Base-by-base conservation (phyloP, 768 basidiomycete species). In the Lactarius hengduanensis region DNA sequence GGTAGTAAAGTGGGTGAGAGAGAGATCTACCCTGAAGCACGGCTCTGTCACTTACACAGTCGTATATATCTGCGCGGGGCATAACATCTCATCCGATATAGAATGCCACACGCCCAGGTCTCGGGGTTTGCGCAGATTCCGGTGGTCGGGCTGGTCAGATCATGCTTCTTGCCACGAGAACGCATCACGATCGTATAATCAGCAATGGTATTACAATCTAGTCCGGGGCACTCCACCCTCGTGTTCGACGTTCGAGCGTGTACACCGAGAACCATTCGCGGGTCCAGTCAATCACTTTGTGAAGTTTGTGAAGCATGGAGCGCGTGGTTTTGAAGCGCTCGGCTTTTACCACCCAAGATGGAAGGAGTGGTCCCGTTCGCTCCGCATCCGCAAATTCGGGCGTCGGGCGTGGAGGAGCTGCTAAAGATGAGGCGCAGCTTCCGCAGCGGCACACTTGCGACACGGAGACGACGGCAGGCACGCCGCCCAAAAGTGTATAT, bases 51-150 rank as follows among this genome's bases (percentile, higher is more conserved):
- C 13, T n/a, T 47, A 11, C 26, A 63, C 43, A 40, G 59, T 54
- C 40, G 26, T 69, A 69, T 70, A 61, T 69, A 70, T 56, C 41
- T 59, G 38, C 13, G n/a, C 13, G 28, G 38, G 15, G 30, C 26
- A 45, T 10, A 43, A 3, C 28, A 30, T 40, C 34, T 10, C 16
- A 30, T 40, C 38, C 38, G 43, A 57, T 16, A 22, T 15, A 34
- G 26, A 47, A 28, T 34, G 26, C 59, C 26, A 10, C 40, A 32
- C n/a, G 10, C 56, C 65, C 65, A 28, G 47, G 38, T 59, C 43
- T 62, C 30, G 38, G 41, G 45, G 56, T 34, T 57, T n/a, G 38
- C 47, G 55, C 57, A 16, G 40, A 62, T 54, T 59, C 8, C 26
- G 45, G 26, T 58, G 65, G 38, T 18, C 55, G 38, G 8, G 34